These are phyloP conservation scores for Globisporangium ultimum DNA, from an alignment of 352 stramenopile species.

Conservation along the genomic window DNA sequence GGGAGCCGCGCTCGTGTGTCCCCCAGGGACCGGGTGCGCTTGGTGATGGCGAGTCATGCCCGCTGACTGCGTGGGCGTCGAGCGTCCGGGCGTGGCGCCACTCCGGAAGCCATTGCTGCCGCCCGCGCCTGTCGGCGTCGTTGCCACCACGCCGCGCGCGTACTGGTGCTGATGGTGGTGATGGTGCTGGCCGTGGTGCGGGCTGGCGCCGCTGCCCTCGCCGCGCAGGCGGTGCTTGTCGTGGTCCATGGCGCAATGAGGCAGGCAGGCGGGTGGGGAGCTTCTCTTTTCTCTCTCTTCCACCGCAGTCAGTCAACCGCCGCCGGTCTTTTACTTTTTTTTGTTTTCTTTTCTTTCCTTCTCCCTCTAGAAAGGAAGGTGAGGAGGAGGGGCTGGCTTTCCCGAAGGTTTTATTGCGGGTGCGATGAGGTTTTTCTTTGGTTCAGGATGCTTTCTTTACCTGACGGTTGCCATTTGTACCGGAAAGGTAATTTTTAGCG, in stretches of 20 bases:
- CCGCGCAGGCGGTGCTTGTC: conserved; percentile 19
- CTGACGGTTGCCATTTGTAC: no score
- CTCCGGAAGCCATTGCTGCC: neutral
- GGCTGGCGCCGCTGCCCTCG: conserved; percentile 4
- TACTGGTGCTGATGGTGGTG: conserved; percentile 4
- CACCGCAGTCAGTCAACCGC: no score
- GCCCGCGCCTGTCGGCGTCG: neutral
- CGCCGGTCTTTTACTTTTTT: no score
- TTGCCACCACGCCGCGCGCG: neutral
- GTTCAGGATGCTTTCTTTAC: no score
- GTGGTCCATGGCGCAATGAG: conserved; percentile 14
- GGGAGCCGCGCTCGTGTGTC: neutral
- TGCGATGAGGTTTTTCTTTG: no score
- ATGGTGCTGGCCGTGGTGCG: conserved; percentile 4
- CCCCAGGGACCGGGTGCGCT: conserved; percentile 6
- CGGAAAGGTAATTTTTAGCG: no score
- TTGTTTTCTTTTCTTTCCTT: no score
- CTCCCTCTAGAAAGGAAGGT: neutral
- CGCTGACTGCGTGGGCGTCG: neutral
- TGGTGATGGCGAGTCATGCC: conserved; percentile 9
- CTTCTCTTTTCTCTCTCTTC: neutral
- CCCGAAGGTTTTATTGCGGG: neutral
- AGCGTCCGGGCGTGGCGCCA: neutral
- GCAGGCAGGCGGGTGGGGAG: neutral
- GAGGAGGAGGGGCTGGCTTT: neutral